phyloP scores from a whole-genome alignment of 805 yeast genomes.

The Starmerella geochares region DNA sequence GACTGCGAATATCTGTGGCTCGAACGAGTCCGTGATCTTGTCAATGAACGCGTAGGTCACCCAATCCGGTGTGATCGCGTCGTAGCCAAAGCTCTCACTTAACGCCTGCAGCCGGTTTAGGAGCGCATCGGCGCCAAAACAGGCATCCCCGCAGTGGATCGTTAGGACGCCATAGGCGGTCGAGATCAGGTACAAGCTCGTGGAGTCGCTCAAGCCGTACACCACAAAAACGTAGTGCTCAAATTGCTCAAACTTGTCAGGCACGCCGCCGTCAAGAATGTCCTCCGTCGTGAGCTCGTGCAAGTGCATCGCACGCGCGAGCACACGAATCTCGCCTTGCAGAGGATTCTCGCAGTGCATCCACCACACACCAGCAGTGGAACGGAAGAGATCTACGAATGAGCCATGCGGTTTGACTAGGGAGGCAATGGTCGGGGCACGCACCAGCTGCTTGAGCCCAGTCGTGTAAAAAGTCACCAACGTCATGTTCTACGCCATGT shows the following conservation, averaged over 20 bases:
- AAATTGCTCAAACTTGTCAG: conserved; percentile 9
- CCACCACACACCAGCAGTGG: conserved; percentile 7
- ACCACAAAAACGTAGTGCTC: conserved; percentile 2
- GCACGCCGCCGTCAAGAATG: neutral
- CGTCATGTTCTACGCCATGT: conserved; percentile 1
- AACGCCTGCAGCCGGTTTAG: neutral
- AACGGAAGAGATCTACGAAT: neutral
- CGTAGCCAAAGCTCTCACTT: neutral
- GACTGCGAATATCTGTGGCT: neutral
- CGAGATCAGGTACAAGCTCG: neutral
- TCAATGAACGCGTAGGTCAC: conserved; percentile 7
- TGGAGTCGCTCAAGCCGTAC: neutral
- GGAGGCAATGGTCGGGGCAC: neutral
- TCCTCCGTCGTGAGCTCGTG: conserved; percentile 7
- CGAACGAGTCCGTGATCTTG: conserved; percentile 3
- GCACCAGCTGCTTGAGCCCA: neutral
- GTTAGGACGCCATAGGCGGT: conserved; percentile 3
- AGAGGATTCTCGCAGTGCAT: conserved; percentile 3
- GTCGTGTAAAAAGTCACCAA: neutral
- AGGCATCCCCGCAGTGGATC: neutral
- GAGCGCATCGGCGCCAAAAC: neutral
- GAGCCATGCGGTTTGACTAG: neutral
- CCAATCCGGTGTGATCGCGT: neutral
- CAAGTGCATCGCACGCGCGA: neutral
- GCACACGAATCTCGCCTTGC: neutral